Evolutionary conservation across 225 moss, liverwort and hornwort genomes (phyloP).

Genomic region (Straminergon stramineum): DNA sequence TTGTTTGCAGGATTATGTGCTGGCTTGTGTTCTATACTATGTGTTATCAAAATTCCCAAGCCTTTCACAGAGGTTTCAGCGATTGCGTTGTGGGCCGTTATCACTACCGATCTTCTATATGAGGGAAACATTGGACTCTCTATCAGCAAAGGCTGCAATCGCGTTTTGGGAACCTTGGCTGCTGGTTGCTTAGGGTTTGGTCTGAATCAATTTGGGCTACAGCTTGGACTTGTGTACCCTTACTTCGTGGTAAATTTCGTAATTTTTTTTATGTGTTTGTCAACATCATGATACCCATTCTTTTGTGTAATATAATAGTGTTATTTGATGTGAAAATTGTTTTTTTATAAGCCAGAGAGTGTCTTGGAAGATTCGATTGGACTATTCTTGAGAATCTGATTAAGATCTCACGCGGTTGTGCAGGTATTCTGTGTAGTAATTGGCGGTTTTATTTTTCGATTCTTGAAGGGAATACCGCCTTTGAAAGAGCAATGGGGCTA

Average conservation of each 20-base stretch:
- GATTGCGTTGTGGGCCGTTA: conserved; percentile 73
- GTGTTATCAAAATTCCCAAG: conserved; percentile 44
- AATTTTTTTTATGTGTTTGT: neutral
- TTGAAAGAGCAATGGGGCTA: conserved; percentile 66
- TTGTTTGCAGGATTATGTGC: conserved; percentile 58
- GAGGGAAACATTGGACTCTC: conserved; percentile 87
- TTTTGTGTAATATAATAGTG: neutral
- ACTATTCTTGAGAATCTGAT: neutral
- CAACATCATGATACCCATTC: neutral
- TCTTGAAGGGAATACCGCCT: conserved; percentile 47
- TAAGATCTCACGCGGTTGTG: neutral
- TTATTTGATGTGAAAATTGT: neutral
- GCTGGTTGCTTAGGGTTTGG: conserved; percentile 67
- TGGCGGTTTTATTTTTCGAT: conserved; percentile 37
- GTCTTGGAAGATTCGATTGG: neutral
- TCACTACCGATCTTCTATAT: conserved; percentile 77
- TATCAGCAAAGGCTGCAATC: conserved; percentile 83
- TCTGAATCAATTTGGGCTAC: conserved; percentile 57
- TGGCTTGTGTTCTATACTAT: conserved; percentile 63
- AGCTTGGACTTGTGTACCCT: conserved; percentile 42
- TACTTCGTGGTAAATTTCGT: conserved; percentile 55
- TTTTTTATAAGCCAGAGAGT: neutral
- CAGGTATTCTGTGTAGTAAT: conserved; percentile 43
- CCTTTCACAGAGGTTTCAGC: conserved; percentile 42
- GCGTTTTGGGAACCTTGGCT: conserved; percentile 78